These are phyloP conservation scores for Aegilops speltoides DNA, from an alignment of 176 grass and related monocot genomes.

Conservation along the genomic window DNA sequence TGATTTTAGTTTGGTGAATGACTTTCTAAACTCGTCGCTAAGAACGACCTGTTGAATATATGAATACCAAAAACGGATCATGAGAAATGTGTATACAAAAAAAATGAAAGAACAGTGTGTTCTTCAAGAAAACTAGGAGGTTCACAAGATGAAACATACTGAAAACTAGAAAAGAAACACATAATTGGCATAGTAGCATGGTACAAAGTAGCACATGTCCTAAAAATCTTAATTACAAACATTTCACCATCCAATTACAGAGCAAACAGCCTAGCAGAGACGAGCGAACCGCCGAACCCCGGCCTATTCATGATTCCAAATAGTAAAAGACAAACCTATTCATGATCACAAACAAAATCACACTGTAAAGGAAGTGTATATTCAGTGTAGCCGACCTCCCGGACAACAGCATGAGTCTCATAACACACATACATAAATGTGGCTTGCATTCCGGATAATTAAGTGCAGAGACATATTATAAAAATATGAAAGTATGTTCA, in stretches of 20 bases:
- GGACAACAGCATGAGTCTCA: neutral
- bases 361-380: neutral
- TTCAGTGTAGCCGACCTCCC: neutral
- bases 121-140: neutral
- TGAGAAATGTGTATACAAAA: neutral
- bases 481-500: neutral
- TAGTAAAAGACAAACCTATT: neutral
- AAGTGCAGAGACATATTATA: neutral
- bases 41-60: constrained; percentile 53
- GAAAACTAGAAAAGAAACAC: too few relatives aligned
- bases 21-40: constrained; percentile 70
- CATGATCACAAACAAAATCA: neutral
- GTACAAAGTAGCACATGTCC: neutral
- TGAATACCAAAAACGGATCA: neutral
- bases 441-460: neutral
- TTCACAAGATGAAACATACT: neutral
- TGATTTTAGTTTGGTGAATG: constrained; percentile 61
- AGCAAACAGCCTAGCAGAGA: neutral
- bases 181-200: too few relatives aligned
- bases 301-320: neutral
- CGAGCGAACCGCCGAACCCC: neutral
- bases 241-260: neutral
- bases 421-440: neutral
- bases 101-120: neutral
- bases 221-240: neutral